These are phyloP conservation scores for Nannochloropsis oceanica DNA, from an alignment of 108 stramenopile genomes.

Conservation along the genomic window DNA sequence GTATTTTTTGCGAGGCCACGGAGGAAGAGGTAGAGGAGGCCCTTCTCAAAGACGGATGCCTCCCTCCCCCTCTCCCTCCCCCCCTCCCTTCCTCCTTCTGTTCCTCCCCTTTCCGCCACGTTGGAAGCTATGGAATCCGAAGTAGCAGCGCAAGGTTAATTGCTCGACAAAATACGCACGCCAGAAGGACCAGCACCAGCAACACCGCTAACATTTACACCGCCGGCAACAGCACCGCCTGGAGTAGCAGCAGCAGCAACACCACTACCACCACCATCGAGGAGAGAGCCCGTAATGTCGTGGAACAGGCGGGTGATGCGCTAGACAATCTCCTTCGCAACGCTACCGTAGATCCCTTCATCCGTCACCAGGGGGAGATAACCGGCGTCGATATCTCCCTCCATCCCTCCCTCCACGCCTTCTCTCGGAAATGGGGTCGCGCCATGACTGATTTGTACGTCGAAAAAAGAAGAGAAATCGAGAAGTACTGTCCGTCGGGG, in stretches of 20 bases:
- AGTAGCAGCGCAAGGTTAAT: too few species aligned
- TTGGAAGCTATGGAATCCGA: too few species aligned
- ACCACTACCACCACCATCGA: not conserved
- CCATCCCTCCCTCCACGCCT: not conserved
- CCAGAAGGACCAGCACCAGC: not conserved
- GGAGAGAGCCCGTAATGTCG: not conserved
- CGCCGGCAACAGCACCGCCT: not conserved
- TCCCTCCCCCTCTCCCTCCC: not conserved
- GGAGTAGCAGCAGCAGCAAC: not conserved
- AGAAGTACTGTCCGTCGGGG: not conserved
- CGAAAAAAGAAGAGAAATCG: not conserved
- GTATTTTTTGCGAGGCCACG: not conserved
- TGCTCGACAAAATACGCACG: too few species aligned
- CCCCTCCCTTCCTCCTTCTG: not conserved
- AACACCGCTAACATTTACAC: not conserved
- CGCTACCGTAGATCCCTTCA: not conserved
- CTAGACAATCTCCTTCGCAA: not conserved
- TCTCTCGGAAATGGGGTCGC: not conserved
- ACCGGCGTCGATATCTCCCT: not conserved
- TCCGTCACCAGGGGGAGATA: not conserved
- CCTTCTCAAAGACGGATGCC: not conserved
- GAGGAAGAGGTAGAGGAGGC: not conserved
- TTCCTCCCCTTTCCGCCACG: too few species aligned
- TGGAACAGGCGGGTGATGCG: not conserved
- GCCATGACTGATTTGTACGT: not conserved